Base-by-base conservation (phyloP, 1,284 basidiomycete species). In the Exobasidium cylindrosporum region DNA sequence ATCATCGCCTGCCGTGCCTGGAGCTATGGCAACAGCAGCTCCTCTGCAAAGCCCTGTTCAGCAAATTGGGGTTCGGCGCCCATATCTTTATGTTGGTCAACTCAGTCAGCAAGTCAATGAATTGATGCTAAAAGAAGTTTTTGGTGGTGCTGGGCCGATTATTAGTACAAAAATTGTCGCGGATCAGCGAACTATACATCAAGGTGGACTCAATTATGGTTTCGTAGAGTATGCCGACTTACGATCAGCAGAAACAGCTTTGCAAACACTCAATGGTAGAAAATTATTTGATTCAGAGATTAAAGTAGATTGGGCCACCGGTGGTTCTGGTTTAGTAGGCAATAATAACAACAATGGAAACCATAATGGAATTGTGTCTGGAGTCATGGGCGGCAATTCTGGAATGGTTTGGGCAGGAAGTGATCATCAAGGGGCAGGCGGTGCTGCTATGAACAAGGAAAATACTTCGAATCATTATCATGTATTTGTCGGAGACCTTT, bases 401-500 rank as follows among this genome's bases (percentile, higher is more conserved):
- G 53, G 53, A n/a, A 28, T 13, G 4, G 47, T 13, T 50, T 21
- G 5, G 26, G 35, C 35, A 17, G 35, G 7, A 10, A 17, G 7
- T 10, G 35, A 40, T 17, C 7, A 17, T 40, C 35, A 40, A 40
- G 17, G 35, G 35, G 26, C 13, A 13, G 46, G 46, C 23, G 21
- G 23, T 24, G 47, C 21, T 14, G 14, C 26, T 24, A 13, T 21
- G 26, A 28, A 28, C n/a, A 50, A 50, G 26, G 47, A 50, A 50
- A 50, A 50, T 13, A 50, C 47, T 92, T 62, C 88, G 87, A 72
- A 28, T 28, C 94, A 97, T 82, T 97, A 87, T 82, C 95, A 97
- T 81, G 92, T 98, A 73, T 98, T 98, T 82, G 94, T 97, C 66
- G 96, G 95, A 31, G 95, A 98, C 83, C 88, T 98, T 68, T 90